Percentiles rank a stretch among this genome's conserved stretches.
These are phyloP conservation scores for Sarcodon sp. DNA, from an alignment of 768 basidiomycete genomes.

Conservation along the genomic window DNA sequence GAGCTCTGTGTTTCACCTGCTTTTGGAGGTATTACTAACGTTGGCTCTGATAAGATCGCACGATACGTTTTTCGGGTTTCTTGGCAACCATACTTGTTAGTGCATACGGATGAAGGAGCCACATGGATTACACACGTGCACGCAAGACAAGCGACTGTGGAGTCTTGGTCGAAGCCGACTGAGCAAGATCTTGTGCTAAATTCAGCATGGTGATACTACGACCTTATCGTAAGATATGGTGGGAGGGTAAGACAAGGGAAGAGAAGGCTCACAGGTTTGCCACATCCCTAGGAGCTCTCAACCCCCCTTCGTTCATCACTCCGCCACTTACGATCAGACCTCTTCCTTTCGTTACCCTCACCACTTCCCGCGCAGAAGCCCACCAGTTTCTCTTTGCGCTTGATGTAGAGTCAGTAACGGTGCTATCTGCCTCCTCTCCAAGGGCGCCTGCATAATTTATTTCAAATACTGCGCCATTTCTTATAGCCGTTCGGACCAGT, in stretches of 20 bases:
- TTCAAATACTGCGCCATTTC: conserved; percentile 77
- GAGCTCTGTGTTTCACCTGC: no score
- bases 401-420: background rate
- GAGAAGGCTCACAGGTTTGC: conserved; percentile 51
- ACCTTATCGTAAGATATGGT: background rate
- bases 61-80: conserved; percentile 77
- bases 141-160: conserved; percentile 60
- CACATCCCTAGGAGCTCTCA: conserved; percentile 62
- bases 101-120: background rate
- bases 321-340: conserved; percentile 65
- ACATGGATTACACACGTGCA: conserved; percentile 42
- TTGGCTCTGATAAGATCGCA: conserved; percentile 67
- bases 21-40: conserved; percentile 36
- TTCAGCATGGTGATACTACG: conserved; percentile 54
- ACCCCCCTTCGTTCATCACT: conserved; percentile 41
- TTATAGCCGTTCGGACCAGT: conserved; percentile 64
- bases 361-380: conserved; percentile 65
- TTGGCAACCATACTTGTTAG: conserved; percentile 13
- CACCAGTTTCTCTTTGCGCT: conserved; percentile 68
- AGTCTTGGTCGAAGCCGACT: conserved; percentile 42
- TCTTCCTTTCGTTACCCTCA: conserved; percentile 72
- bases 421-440: conserved; percentile 45
- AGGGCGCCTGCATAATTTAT: conserved; percentile 67
- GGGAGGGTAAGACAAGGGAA: background rate
- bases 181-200: conserved; percentile 54